Evolutionary conservation across 2,329 filamentous ascomycete genomes (phyloP).

Genomic region (Fusarium sp.): DNA sequence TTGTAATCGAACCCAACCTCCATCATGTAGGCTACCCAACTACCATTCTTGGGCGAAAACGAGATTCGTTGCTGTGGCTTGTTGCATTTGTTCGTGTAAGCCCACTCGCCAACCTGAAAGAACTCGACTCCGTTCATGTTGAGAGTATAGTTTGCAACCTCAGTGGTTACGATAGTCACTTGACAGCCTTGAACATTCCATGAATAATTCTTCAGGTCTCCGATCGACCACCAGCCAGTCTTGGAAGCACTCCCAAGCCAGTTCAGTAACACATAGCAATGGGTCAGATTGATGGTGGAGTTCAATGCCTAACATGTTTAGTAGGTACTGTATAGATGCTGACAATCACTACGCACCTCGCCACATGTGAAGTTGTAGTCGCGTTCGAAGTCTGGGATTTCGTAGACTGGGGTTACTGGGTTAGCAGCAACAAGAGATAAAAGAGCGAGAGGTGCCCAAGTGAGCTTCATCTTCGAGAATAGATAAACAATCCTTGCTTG

Average conservation of each 20-base stretch:
- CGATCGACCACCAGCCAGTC: neutral
- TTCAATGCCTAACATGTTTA: neutral
- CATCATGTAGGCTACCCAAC: slow-evolving; percentile 8
- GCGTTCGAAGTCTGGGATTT: neutral
- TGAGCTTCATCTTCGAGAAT: neutral
- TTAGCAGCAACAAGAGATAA: neutral
- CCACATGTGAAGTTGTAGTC: slow-evolving; percentile 18
- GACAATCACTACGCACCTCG: neutral
- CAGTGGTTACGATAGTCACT: neutral
- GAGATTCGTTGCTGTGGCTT: neutral
- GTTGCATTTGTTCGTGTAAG: neutral
- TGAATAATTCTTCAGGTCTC: neutral
- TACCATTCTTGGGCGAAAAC: slow-evolving; percentile 3
- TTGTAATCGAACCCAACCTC: slow-evolving; percentile 1
- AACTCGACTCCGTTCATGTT: slow-evolving; percentile 3
- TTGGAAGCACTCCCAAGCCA: neutral
- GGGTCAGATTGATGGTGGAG: neutral
- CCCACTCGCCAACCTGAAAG: neutral
- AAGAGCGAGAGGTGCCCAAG: neutral
- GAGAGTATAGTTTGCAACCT: neutral
- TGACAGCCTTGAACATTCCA: neutral
- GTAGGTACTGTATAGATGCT: neutral
- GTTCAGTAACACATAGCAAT: neutral
- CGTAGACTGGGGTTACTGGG: neutral
- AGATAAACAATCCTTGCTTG: neutral